Conservation (phyloP, 352 stramenopile species). For the Phytophthora cactorum region DNA sequence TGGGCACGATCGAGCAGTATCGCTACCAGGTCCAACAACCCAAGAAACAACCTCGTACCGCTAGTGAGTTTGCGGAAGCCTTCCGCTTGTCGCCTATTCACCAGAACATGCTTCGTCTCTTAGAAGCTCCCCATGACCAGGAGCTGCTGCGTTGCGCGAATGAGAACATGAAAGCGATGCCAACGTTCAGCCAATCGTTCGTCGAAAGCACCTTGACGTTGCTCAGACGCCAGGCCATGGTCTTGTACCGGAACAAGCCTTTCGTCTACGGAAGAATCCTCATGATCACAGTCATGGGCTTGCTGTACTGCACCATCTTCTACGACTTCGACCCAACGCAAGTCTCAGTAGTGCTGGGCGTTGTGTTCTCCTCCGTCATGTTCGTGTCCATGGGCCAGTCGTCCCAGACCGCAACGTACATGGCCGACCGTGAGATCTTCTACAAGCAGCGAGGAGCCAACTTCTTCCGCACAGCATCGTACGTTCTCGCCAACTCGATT, state of each 20-base stretch:
- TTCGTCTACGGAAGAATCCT: conserved; percentile 43
- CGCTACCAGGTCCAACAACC: conserved; percentile 13
- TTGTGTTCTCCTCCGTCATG: conserved; percentile 77
- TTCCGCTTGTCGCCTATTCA: conserved; percentile 28
- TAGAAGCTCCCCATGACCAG: conserved; percentile 14
- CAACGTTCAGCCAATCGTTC: conserved; percentile 39
- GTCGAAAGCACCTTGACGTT: conserved; percentile 33
- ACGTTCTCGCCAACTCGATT: conserved; percentile 49
- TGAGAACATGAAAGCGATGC: conserved; percentile 34
- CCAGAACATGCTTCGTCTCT: conserved; percentile 5
- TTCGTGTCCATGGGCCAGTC: conserved; percentile 79
- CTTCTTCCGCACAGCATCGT: conserved; percentile 74
- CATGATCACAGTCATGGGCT: conserved; percentile 50
- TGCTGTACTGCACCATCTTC: conserved; percentile 54
- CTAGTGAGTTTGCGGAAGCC: conserved; percentile 40
- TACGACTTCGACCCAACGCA: conserved; percentile 48
- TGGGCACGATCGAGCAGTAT: conserved; percentile 36
- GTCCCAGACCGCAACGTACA: conserved; percentile 72
- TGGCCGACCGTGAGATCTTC: conserved; percentile 55
- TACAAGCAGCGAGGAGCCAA: conserved; percentile 82
- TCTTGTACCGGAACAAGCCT: conserved; percentile 62
- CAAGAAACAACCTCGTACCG: neutral
- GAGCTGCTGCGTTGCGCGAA: conserved; percentile 19
- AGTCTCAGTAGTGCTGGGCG: conserved; percentile 59
- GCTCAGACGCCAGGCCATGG: conserved; percentile 53